Conservation (phyloP, 163 green algal species). For the Prototheca cutis region DNA sequence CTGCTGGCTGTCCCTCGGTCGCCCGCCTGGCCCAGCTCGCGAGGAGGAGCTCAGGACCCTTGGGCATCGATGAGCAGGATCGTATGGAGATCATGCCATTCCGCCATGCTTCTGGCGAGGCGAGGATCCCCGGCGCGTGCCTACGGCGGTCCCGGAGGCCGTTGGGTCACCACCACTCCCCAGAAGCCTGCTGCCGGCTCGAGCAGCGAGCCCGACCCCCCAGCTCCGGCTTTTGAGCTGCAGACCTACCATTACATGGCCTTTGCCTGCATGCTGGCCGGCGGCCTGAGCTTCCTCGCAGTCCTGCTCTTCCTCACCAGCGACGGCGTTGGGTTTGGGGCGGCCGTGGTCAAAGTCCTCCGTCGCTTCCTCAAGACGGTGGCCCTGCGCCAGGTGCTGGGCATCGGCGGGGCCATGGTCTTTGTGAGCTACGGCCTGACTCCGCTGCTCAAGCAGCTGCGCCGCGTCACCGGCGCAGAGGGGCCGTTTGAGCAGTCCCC, state of each 20-base stretch:
- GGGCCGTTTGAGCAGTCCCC: slow-evolving; percentile 41
- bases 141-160: background rate
- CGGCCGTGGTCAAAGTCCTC: slow-evolving; percentile 34
- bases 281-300: slow-evolving; percentile 40
- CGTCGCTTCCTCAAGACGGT: slow-evolving; percentile 50
- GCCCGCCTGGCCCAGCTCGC: too few species aligned
- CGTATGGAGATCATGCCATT: too few species aligned
- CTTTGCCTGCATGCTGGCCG: slow-evolving; percentile 35
- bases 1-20: too few species aligned
- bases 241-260: slow-evolving; percentile 24
- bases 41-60: too few species aligned
- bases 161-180: background rate
- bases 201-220: background rate
- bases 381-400: slow-evolving; percentile 49
- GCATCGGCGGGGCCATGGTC: slow-evolving; percentile 41
- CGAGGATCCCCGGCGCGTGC: too few species aligned
- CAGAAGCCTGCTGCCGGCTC: background rate
- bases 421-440: slow-evolving; percentile 45
- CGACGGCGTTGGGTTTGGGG: slow-evolving; percentile 55
- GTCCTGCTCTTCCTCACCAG: slow-evolving; percentile 69
- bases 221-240: background rate
- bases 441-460: slow-evolving; percentile 35
- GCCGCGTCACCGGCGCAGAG: slow-evolving; percentile 26
- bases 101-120: too few species aligned
- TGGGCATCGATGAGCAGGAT: too few species aligned